phyloP scores from a whole-genome alignment of 371 early-diverging fungal species.

The Mortierella sp. region DNA sequence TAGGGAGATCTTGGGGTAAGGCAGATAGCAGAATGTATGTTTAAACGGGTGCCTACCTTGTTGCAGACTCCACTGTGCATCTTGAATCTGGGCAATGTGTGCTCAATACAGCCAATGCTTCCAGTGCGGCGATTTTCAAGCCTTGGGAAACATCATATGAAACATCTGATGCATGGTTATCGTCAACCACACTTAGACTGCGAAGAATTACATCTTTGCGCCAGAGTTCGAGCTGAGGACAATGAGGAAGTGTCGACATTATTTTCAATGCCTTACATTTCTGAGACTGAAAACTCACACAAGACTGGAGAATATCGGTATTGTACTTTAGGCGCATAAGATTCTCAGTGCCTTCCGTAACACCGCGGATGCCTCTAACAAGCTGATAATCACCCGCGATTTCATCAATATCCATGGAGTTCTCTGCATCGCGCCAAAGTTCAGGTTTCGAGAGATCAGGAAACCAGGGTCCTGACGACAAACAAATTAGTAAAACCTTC shows the following conservation, averaged over 20 bases:
- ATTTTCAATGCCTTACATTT: conserved; percentile 32
- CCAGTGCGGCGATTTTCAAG: conserved; percentile 19
- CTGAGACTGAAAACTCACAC: conserved; percentile 20
- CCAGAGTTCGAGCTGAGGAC: conserved; percentile 20
- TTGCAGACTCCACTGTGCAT: conserved; percentile 7
- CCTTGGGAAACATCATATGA: background rate
- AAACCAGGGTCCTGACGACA: conserved; percentile 53
- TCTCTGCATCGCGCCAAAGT: conserved; percentile 23
- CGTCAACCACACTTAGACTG: conserved; percentile 6
- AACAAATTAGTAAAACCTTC: conserved; percentile 26
- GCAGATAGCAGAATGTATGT: background rate
- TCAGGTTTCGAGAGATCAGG: conserved; percentile 20
- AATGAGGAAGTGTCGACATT: conserved; percentile 32
- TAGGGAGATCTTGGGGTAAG: background rate
- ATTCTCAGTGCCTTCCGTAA: conserved; percentile 38
- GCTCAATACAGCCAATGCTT: conserved; percentile 25
- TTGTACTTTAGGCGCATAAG: conserved; percentile 26
- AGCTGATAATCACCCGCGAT: conserved; percentile 22
- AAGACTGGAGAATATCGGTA: conserved; percentile 29
- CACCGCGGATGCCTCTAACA: conserved; percentile 9
- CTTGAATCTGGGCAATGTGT: conserved; percentile 16
- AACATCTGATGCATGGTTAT: background rate
- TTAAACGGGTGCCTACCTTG: conserved; percentile 9
- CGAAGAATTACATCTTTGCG: conserved; percentile 22
- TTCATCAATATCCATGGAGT: conserved; percentile 13